These are phyloP conservation scores for Elymus sibiricus DNA, from an alignment of 176 grass and related monocot species.

Conservation along the genomic window DNA sequence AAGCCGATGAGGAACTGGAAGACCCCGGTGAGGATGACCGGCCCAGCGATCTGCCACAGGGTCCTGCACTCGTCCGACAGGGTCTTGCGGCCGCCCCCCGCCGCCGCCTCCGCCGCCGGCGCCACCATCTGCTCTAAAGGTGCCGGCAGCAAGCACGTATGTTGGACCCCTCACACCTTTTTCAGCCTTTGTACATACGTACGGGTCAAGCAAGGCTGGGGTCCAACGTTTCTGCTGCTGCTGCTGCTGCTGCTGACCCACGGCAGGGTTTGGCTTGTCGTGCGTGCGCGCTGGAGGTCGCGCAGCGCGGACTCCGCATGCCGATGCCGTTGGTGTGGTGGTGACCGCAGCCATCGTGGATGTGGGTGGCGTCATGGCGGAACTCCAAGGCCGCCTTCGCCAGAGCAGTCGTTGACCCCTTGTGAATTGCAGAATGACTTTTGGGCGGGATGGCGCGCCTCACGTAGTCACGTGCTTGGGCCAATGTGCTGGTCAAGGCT, in stretches of 20 bases:
- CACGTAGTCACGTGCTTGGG: too few species aligned
- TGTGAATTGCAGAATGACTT: too few species aligned
- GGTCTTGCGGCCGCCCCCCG: slow-evolving; percentile 14
- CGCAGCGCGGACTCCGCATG: slow-evolving; percentile 1
- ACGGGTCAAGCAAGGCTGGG: slow-evolving; percentile 8
- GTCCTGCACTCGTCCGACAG: slow-evolving; percentile 41
- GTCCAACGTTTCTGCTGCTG: slow-evolving; percentile 27
- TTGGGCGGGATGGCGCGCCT: too few species aligned
- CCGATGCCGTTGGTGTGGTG: too few species aligned
- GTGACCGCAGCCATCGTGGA: slow-evolving; percentile 10
- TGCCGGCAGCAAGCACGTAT: not conserved
- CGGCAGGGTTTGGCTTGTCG: not conserved
- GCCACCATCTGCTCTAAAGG: slow-evolving; percentile 15
- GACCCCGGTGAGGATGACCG: slow-evolving; percentile 44
- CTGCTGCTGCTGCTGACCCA: not conserved
- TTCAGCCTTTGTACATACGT: not conserved
- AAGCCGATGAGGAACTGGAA: slow-evolving; percentile 66
- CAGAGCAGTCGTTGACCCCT: not conserved
- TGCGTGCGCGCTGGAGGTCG: not conserved
- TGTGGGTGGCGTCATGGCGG: not conserved
- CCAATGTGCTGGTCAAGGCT: not conserved
- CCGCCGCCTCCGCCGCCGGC: slow-evolving; percentile 1
- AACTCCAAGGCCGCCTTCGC: not conserved
- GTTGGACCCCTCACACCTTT: not conserved
- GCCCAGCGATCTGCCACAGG: slow-evolving; percentile 58